Conservation (phyloP, 257 asterid genomes). For the Przewalskia tangutica region DNA sequence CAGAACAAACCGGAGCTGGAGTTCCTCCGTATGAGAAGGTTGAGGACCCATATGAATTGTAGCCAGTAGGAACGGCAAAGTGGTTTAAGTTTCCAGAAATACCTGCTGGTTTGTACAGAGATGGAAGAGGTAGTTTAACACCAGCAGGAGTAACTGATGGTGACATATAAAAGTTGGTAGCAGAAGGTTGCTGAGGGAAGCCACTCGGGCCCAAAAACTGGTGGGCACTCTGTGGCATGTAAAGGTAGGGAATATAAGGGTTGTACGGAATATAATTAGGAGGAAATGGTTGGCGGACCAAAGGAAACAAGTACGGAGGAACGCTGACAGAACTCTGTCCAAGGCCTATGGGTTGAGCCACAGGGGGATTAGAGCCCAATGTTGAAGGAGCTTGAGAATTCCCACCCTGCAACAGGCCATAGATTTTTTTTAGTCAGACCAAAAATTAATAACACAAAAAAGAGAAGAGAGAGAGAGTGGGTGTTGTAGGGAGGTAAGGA, state of each 20-base stretch:
- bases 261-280: conserved; percentile 39
- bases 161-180: conserved; percentile 35
- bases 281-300: conserved; percentile 42
- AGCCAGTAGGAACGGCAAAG: conserved; percentile 38
- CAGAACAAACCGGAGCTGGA: conserved; percentile 25
- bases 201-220: conserved; percentile 43
- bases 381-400: conserved; percentile 28
- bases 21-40: conserved; percentile 26
- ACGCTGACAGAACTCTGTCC: conserved; percentile 33
- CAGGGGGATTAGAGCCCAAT: conserved; percentile 23
- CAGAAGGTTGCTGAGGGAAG: conserved; percentile 43
- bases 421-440: background rate
- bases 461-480: background rate
- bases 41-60: conserved; percentile 37
- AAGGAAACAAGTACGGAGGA: conserved; percentile 39
- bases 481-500: background rate
- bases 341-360: conserved; percentile 26
- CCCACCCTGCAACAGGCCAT: conserved; percentile 24
- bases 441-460: background rate
- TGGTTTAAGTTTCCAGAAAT: conserved; percentile 26
- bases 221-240: conserved; percentile 38
- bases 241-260: conserved; percentile 45
- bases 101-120: conserved; percentile 33
- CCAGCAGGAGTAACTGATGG: conserved; percentile 34
- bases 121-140: conserved; percentile 30